Percentiles rank a stretch among this genome's conserved stretches.
These are phyloP conservation scores for Corymbia citriodora DNA, from an alignment of 441 rosid species.

Conservation along the genomic window DNA sequence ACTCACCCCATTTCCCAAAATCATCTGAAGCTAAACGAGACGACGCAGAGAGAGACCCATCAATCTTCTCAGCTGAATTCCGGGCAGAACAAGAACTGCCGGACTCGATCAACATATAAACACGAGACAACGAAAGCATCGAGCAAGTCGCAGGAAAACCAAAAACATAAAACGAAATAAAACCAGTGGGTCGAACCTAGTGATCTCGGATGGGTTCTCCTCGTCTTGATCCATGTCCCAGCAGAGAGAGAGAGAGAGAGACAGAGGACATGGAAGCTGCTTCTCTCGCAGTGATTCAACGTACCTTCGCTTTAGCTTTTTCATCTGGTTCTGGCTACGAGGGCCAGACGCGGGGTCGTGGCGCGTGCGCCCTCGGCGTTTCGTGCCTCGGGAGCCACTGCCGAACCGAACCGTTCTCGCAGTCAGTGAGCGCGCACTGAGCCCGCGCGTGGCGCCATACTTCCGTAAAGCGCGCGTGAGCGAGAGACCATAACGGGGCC, in stretches of 20 bases:
- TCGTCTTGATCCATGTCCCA: conserved; percentile 21
- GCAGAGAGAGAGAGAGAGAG: not conserved
- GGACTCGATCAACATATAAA: not conserved
- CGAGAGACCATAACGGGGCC: not conserved
- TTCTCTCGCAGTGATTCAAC: conserved; percentile 1
- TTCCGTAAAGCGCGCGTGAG: not conserved
- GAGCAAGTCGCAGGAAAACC: not conserved
- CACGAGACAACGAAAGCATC: not conserved
- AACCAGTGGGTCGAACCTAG: conserved; percentile 20
- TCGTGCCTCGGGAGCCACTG: not conserved
- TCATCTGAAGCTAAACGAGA: not conserved
- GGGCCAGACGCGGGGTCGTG: not conserved
- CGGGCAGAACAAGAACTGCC: not conserved
- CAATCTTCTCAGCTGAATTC: not conserved
- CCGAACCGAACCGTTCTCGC: not conserved
- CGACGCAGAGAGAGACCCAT: not conserved
- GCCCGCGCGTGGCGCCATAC: not conserved
- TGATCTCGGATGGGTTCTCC: conserved; percentile 9
- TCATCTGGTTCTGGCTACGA: not conserved
- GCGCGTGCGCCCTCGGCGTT: not conserved
- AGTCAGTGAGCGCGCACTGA: not conserved
- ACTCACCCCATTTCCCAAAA: not conserved
- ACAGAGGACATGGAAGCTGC: not conserved
- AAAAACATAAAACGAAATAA: not conserved
- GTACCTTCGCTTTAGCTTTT: not conserved